Conservation (phyloP, 2,329 filamentous ascomycete species). For the Talaromyces sp. region DNA sequence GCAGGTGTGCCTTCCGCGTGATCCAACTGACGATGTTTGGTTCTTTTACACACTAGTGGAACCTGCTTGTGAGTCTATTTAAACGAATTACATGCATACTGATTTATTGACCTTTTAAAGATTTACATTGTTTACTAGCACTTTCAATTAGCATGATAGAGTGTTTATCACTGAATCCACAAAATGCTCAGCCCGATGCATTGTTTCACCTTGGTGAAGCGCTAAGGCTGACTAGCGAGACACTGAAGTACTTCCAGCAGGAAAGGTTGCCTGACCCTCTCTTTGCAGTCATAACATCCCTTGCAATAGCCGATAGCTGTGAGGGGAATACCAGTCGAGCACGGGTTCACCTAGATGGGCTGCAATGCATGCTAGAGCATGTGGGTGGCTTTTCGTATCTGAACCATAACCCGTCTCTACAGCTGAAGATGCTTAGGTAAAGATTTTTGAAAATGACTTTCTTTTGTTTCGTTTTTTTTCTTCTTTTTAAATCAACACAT, state of each 20-base stretch:
- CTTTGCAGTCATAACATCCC: neutral
- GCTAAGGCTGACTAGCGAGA: neutral
- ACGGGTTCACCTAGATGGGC: neutral
- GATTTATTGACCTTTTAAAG: neutral
- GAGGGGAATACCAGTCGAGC: neutral
- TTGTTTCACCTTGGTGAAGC: neutral
- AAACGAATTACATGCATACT: neutral
- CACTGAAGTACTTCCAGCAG: neutral
- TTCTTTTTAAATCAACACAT: too few species aligned
- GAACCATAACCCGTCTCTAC: neutral
- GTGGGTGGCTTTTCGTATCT: neutral
- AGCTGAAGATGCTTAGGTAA: neutral
- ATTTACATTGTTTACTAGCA: neutral
- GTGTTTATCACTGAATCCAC: neutral
- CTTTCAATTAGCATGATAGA: neutral
- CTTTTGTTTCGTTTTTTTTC: too few species aligned
- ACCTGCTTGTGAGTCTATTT: neutral
- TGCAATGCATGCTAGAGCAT: neutral
- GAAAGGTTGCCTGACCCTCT: neutral
- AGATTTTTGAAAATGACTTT: neutral
- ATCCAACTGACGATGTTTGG: neutral
- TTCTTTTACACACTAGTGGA: neutral
- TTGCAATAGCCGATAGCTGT: neutral
- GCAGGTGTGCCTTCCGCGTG: neutral
- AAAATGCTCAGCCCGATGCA: neutral